These are phyloP conservation scores for Entomortierella chlamydospora DNA, from an alignment of 192 early-diverging fungal species.

Conservation along the genomic window DNA sequence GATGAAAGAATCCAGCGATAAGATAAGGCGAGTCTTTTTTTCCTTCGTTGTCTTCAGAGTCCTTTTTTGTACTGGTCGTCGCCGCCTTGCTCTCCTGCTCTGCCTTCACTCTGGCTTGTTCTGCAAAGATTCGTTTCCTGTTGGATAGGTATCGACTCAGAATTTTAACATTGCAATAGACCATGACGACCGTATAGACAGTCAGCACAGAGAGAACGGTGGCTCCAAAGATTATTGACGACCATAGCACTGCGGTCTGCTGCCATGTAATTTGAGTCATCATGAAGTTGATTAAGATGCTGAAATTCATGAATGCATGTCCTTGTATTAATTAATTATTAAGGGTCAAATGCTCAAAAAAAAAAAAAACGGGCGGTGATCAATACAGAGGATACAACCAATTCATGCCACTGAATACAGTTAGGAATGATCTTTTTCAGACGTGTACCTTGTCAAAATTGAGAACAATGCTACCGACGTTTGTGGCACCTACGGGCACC, in stretches of 20 bases:
- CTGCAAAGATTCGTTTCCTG: slow-evolving; percentile 33
- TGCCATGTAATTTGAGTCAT: slow-evolving; percentile 9
- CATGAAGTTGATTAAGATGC: slow-evolving; percentile 2
- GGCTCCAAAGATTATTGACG: slow-evolving; percentile 7
- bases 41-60: not conserved
- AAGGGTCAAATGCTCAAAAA: no score
- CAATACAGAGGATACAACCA: no score
- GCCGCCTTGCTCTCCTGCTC: not conserved
- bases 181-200: slow-evolving; percentile 24
- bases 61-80: not conserved
- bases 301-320: not conserved
- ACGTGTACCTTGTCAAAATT: slow-evolving; percentile 91
- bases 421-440: slow-evolving; percentile 65
- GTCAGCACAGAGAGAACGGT: not conserved
- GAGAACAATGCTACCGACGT: slow-evolving; percentile 95
- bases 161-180: slow-evolving; percentile 33
- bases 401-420: no score
- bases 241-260: slow-evolving; percentile 1
- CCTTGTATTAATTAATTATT: no score
- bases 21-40: slow-evolving; percentile 61
- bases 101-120: slow-evolving; percentile 12
- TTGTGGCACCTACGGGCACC: slow-evolving; percentile 97
- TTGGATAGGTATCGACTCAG: slow-evolving; percentile 25
- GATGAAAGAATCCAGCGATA: slow-evolving; percentile 91
- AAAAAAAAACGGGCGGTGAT: no score